Evolutionary conservation across 768 basidiomycete species (phyloP), one percentile per base, ranked within the genome.

Genomic region (Suillus subaureus): DNA sequence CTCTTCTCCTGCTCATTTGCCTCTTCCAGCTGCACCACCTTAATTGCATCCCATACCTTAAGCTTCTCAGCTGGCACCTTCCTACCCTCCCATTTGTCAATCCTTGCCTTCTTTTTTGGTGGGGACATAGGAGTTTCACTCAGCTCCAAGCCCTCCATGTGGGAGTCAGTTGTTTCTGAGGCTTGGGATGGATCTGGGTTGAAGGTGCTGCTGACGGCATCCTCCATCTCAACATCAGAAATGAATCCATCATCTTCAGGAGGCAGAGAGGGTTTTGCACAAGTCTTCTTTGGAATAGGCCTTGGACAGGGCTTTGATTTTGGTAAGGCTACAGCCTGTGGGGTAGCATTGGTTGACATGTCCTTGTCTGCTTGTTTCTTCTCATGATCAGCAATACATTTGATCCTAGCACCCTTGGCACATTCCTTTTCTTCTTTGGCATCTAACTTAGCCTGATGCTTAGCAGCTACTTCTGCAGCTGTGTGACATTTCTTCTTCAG

Each of bases 401-500:
- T 39, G 40, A 56, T 18, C 6, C 65, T 13, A 1, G 63, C 62
- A 28, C 37, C 26, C 11, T 45, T 40, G 6, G 45, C 55, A 21
- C 47, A 23, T 16, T 35, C 58, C 35, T 68, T 45, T 6, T 56
- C 61, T 12, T 45, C 42, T 35, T 61, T 51, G 5, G 62, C 62
- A 28, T 63, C 62, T 33, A 45, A 60, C 26, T 66, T 47, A 37
- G 15, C 21, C 51, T 66, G 49, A 60, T 54, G 52, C 15, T 68
- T 58, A 35, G 37, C 65, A 43, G 65, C 65, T 33, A 66, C 63
- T 35, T 68, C 47, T 21, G 40, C 65, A 47, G 66, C 64, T 43
- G 68, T 66, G 47, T 37, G 21, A 43, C 21, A 42, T 21, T 66
- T 68, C 52, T 51, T 43, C 13, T 47, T 39, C 3, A 40, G 8